These are phyloP conservation scores for Bryum argenteum DNA, from an alignment of 225 moss, liverwort and hornwort species.

Conservation along the genomic window DNA sequence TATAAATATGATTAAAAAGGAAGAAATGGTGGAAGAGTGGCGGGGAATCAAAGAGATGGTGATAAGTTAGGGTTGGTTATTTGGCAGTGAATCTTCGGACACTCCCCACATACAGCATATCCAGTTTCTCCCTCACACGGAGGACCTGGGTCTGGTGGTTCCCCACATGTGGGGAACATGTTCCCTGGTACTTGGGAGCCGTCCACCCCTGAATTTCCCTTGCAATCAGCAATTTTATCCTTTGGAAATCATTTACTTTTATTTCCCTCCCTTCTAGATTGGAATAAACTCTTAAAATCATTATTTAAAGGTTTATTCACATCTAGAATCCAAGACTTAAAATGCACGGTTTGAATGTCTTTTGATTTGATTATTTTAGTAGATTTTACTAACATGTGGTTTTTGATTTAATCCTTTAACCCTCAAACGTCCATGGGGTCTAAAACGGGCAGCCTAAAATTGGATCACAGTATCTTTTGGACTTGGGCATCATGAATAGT, in stretches of 20 bases:
- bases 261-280: slow-evolving; percentile 1
- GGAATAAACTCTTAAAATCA: not conserved
- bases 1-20: not conserved
- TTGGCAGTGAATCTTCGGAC: slow-evolving; percentile 1
- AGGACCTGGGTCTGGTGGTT: slow-evolving; percentile 36
- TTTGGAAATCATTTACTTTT: slow-evolving; percentile 10
- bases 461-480: too few species aligned
- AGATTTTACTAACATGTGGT: too few species aligned
- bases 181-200: slow-evolving; percentile 27
- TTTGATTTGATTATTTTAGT: too few species aligned
- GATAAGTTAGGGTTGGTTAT: not conserved
- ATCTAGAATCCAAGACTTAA: too few species aligned
- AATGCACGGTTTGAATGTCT: too few species aligned
- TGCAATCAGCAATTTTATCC: slow-evolving; percentile 4
- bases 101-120: slow-evolving; percentile 5
- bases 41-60: slow-evolving; percentile 8
- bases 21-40: not conserved
- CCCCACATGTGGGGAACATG: slow-evolving; percentile 24
- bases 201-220: not conserved
- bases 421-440: too few species aligned
- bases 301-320: not conserved
- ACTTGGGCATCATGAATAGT: too few species aligned
- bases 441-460: too few species aligned
- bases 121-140: not conserved
- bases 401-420: too few species aligned